A percentile compares a stretch with the other conserved stretches of the same genome.
Conservation (phyloP, 306 rosid species). For the Ormosia semicastrata region DNA sequence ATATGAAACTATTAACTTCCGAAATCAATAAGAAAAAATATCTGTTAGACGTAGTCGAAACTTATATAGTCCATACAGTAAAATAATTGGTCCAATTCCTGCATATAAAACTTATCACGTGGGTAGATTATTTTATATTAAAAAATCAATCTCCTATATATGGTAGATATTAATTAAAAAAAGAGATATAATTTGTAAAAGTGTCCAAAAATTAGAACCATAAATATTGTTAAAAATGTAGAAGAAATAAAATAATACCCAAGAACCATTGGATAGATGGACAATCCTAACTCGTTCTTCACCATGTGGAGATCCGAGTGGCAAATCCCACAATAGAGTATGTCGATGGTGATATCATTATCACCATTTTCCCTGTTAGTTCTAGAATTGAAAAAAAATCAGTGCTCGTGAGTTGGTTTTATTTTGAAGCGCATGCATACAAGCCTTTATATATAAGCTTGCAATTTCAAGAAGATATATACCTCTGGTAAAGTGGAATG, state of each 20-base stretch:
- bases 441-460: neutral
- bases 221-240: neutral
- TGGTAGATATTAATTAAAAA: neutral
- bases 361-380: slow-evolving; percentile 29
- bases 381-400: neutral
- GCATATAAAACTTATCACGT: neutral
- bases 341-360: slow-evolving; percentile 24
- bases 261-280: slow-evolving; percentile 45
- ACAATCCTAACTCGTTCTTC: slow-evolving; percentile 35
- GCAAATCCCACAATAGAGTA: slow-evolving; percentile 44
- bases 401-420: neutral
- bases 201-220: neutral
- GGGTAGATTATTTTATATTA: neutral
- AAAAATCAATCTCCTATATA: no score
- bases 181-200: neutral
- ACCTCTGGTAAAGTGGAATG: slow-evolving; percentile 28
- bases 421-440: neutral
- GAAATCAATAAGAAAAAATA: neutral
- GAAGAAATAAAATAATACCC: slow-evolving; percentile 35
- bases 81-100: neutral
- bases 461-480: neutral
- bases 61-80: neutral
- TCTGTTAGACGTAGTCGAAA: neutral
- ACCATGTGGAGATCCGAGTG: slow-evolving; percentile 40
- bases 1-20: no score